A percentile compares a stretch with the other conserved stretches of the same genome.
phyloP scores from a whole-genome alignment of 768 basidiomycete genomes.

The Suillus cothurnatus region DNA sequence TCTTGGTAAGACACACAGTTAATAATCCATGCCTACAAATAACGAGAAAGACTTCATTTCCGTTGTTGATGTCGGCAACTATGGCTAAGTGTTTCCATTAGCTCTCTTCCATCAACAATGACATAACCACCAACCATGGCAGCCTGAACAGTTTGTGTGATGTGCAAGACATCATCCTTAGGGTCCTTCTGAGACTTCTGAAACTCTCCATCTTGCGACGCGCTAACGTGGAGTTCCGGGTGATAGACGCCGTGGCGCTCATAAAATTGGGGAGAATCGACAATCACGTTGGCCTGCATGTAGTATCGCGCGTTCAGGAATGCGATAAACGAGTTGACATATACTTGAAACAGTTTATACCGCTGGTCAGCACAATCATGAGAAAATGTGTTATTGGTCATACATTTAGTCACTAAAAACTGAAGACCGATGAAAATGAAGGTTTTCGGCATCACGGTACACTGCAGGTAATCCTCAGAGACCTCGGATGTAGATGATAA shows the following conservation, averaged over 20 bases:
- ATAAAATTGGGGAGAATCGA: background rate
- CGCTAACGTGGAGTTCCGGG: background rate
- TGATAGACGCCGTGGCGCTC: background rate
- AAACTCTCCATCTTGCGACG: background rate
- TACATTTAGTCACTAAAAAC: background rate
- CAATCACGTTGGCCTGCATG: background rate
- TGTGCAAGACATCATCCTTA: background rate
- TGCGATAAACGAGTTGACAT: background rate
- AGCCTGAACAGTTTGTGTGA: background rate
- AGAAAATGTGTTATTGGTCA: background rate
- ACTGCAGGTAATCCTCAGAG: background rate
- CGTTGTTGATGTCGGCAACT: background rate
- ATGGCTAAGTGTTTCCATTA: background rate
- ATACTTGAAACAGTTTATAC: background rate
- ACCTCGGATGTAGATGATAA: background rate
- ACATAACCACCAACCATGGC: background rate
- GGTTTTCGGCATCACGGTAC: background rate
- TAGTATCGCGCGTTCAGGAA: background rate
- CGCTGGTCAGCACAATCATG: background rate
- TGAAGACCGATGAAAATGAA: background rate
- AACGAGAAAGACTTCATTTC: background rate
- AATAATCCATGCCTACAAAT: too few relatives aligned
- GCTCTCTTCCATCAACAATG: background rate
- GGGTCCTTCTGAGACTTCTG: background rate
- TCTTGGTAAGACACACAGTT: too few relatives aligned